Base-by-base conservation (phyloP, 1,139 yeast genomes). In the Debaryomycetaceae sp. region DNA sequence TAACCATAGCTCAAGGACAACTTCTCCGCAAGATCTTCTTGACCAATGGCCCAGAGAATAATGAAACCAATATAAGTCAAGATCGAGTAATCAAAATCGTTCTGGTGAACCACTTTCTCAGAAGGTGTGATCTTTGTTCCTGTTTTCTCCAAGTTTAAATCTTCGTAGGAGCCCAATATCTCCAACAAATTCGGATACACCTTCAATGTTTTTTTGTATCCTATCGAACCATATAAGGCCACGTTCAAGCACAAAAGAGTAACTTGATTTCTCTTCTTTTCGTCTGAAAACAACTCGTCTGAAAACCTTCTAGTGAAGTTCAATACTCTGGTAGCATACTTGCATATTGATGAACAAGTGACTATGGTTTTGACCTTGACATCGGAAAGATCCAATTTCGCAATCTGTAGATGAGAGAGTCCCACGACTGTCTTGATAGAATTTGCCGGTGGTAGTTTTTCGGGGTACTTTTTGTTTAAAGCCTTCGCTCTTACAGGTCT, bases 391-490 rank as follows among this genome's bases (percentile, higher is more conserved):
- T 62, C 66, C 35, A 70, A 59, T 37, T 60, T 61, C 44, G 66
- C 57, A 24, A 72, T 67, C 46, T 72, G 77, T 41, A 60, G 56
- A 47, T 68, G 70, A 3, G 70, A 62, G 39, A 72, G 59, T 0
- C 78, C 78, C 49, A 71, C 65, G 36, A 73, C 71, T 11, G 76
- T 70, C 45, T 67, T 70, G 38, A 59, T 63, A 1, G 76, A 71
- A 36, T 52, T 60, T 27, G 70, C 59, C 43, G 60, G 67, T 1
- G 75, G 71, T 34, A 72, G 56, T 38, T 62, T 60, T 45, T 66
- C 71, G 2, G 65, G 49, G 43, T 60, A 64, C 42, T 60, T 62
- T 39, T 62, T 62, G 42, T 63, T 68, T 39, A 62, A 49, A 42
- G 61, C 62, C 11, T 62, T 53, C 17, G 59, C 58, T 42, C 59